These are phyloP conservation scores for Dentiscutata heterogama DNA, from an alignment of 371 early-diverging fungal genomes.

Conservation along the genomic window DNA sequence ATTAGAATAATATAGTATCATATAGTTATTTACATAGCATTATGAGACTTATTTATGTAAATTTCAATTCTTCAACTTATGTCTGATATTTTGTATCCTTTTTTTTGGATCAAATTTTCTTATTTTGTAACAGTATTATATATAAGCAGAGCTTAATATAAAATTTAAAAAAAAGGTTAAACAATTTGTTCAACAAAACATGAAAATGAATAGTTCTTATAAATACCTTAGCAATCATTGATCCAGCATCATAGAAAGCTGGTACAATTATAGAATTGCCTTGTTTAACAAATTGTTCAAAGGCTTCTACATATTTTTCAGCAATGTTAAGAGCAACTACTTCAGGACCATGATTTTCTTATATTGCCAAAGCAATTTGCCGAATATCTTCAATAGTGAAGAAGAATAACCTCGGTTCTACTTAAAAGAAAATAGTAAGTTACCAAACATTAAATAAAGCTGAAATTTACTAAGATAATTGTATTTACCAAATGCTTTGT, in stretches of 20 bases:
- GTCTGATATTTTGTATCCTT: no score
- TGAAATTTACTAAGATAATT: not conserved
- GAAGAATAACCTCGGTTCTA: constrained; percentile 91
- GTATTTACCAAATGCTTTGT: constrained; percentile 76
- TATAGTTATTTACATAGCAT: no score
- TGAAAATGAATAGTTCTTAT: not conserved
- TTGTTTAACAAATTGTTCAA: constrained; percentile 93
- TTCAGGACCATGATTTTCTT: constrained; percentile 74
- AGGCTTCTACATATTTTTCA: constrained; percentile 97
- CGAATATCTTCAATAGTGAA: constrained; percentile 86
- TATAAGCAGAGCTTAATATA: not conserved
- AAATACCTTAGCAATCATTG: constrained; percentile 86
- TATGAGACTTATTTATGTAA: no score
- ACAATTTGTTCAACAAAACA: not conserved
- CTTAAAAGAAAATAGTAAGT: constrained; percentile 50
- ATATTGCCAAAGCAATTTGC: constrained; percentile 83
- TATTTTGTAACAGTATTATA: not conserved
- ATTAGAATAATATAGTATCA: no score
- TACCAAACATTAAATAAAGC: constrained; percentile 2
- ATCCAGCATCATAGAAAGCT: constrained; percentile 84
- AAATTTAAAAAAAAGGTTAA: not conserved
- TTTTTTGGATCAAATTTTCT: not conserved
- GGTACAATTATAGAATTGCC: constrained; percentile 95
- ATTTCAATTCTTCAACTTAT: no score
- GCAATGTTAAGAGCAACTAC: constrained; percentile 95